A percentile compares a stretch with the other conserved stretches of the same genome.
These are phyloP conservation scores for Tulasnella sp. DNA, from an alignment of 768 basidiomycete genomes.

Conservation along the genomic window DNA sequence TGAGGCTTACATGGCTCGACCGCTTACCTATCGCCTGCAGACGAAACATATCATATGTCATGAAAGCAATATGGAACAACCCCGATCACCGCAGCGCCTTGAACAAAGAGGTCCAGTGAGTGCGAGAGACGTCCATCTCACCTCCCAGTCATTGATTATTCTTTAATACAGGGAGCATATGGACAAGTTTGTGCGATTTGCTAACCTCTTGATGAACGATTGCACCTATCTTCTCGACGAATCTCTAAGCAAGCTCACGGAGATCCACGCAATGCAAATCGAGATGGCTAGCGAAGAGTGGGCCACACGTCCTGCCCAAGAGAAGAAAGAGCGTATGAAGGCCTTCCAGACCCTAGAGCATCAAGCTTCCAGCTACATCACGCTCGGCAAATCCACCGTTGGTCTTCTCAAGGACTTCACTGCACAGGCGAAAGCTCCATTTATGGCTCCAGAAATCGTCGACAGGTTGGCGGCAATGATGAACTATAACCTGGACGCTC, in stretches of 20 bases:
- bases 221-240: conserved; percentile 98
- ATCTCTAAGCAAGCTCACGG: conserved; percentile 79
- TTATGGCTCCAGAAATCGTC: conserved; percentile 95
- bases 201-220: conserved; percentile 98
- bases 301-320: conserved; percentile 58
- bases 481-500: conserved; percentile 85
- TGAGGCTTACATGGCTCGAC: conserved; percentile 19
- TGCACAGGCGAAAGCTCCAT: conserved; percentile 83
- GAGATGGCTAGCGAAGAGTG: conserved; percentile 81
- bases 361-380: conserved; percentile 79
- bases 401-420: conserved; percentile 88
- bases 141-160: neutral
- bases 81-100: conserved; percentile 83
- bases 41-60: conserved; percentile 79
- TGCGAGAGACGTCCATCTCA: conserved; percentile 16
- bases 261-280: conserved; percentile 79
- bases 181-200: conserved; percentile 90
- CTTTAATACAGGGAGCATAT: conserved; percentile 44
- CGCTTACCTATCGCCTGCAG: conserved; percentile 41
- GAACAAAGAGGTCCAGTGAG: conserved; percentile 70
- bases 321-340: conserved; percentile 79
- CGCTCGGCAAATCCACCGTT: conserved; percentile 84
- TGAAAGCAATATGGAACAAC: conserved; percentile 90
- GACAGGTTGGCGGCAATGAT: conserved; percentile 94
- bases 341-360: conserved; percentile 76